phyloP scores from a whole-genome alignment of 1,139 yeast species.

The Debaryomycetaceae sp. region DNA sequence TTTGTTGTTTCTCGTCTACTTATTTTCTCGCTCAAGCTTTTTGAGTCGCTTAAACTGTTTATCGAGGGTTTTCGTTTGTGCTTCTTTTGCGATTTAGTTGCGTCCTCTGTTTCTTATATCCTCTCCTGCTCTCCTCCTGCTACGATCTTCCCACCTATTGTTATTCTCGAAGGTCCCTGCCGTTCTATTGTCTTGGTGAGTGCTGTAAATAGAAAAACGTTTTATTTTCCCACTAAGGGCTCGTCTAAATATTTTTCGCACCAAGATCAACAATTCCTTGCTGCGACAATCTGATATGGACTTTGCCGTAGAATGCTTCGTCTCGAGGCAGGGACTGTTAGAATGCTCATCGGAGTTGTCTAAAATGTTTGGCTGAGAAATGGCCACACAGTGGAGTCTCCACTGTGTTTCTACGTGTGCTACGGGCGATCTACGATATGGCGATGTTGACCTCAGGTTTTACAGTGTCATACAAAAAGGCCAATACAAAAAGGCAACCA shows the following conservation, averaged over 20 bases:
- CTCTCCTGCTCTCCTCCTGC: not conserved
- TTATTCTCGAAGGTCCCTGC: not conserved
- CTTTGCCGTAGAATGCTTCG: not conserved
- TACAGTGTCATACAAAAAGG: too few species aligned
- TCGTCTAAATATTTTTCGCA: not conserved
- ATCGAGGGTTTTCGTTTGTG: not conserved
- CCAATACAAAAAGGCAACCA: too few species aligned
- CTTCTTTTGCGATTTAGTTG: not conserved
- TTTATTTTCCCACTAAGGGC: not conserved
- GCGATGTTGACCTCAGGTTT: too few species aligned
- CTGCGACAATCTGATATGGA: not conserved
- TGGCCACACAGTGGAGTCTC: too few species aligned
- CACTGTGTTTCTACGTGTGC: too few species aligned
- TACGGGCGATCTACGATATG: too few species aligned
- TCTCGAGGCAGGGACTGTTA: not conserved
- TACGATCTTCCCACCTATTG: not conserved
- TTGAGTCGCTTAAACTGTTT: too few species aligned
- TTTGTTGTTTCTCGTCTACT: too few species aligned
- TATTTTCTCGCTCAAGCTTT: too few species aligned
- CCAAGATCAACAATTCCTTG: not conserved
- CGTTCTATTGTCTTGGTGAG: not conserved
- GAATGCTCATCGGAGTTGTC: not conserved
- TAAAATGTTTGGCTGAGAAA: too few species aligned
- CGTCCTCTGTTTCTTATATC: not conserved
- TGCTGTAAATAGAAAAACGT: not conserved